A percentile compares a stretch with the other conserved stretches of the same genome.
Conservation (phyloP, 2,329 filamentous ascomycete genomes). For the Alternaria arborescens region DNA sequence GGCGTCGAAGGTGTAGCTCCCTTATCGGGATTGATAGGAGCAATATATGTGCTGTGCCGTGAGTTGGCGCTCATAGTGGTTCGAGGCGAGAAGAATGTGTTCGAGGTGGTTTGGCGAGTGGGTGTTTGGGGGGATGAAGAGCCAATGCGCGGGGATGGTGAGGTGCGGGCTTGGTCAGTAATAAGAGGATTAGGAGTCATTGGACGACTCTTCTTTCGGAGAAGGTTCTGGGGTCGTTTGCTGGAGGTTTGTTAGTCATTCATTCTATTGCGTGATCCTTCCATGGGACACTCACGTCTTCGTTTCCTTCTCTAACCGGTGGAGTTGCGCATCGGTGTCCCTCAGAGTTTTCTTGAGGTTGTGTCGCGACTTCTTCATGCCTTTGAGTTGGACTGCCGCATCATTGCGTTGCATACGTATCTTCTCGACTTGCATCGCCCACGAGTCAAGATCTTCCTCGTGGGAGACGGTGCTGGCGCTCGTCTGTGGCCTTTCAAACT, state of each 20-base stretch:
- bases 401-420: conserved; percentile 47
- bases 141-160: conserved; percentile 4
- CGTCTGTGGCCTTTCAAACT: conserved; percentile 30
- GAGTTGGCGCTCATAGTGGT: conserved; percentile 1
- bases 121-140: conserved; percentile 10
- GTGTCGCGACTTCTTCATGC: conserved; percentile 40
- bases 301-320: conserved; percentile 38
- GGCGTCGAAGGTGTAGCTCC: conserved; percentile 17
- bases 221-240: conserved; percentile 17
- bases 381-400: conserved; percentile 43
- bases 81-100: conserved; percentile 1
- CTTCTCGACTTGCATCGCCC: conserved; percentile 47
- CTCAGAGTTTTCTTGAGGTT: conserved; percentile 45
- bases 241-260: neutral
- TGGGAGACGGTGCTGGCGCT: conserved; percentile 27
- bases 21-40: neutral
- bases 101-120: conserved; percentile 9
- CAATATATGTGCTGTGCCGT: conserved; percentile 2
- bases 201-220: conserved; percentile 21
- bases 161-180: neutral
- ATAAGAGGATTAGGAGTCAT: conserved; percentile 3
- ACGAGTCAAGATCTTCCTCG: conserved; percentile 35
- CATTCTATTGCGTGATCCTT: neutral
- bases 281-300: conserved; percentile 24
- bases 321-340: conserved; percentile 43